Base-by-base conservation (phyloP, 345 rosid genomes). In the Laguncularia racemosa region DNA sequence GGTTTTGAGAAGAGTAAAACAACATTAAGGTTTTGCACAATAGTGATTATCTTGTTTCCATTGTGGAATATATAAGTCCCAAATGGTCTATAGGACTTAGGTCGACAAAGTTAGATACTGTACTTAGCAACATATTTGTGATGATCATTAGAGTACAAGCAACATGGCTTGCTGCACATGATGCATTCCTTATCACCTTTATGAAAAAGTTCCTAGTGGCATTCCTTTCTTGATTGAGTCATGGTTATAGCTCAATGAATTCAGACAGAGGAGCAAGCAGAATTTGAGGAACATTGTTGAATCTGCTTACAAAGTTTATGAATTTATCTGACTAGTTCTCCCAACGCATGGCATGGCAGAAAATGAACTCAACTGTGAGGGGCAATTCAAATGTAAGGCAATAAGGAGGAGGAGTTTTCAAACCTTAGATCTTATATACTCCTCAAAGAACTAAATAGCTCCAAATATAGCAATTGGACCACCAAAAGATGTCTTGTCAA, bases 321-420 rank as follows among this genome's bases (percentile, higher is more conserved):
- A 89, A 86, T 71, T 45, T 69, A 20, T 56, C 62, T 12, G 88
- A 80, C 96, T 95, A 92, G 7, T 67, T 65, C 63, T 92, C 93
- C 8, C 96, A 76, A 26, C 74, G 67, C 12, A 92, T 69, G 1
- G 98, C 92, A 45, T 80, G 91, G 64, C 73, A 77, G 55, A 86
- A 67, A 49, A 83, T 61, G 58, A 17, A 66, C 64, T 86, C 89
- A 3, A 83, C 88, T 10, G 84, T 72, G 18, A 88, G 77, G 40
- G 98, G 98, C 58, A 93, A 91, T 48, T 89, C 96, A 61, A 86
- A 92, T 9, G 98, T 88, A 43, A 92, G 16, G 21, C 98, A 88
- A 18, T 59, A 57, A 45, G 89, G 85, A 20, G 21, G 18, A 12
- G 49, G 48, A 33, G 2, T 20, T n/a, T n/a, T n/a, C n/a, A n/a